Percentiles rank a stretch among this genome's conserved stretches.
Evolutionary conservation across 2,329 filamentous ascomycete species (phyloP).

Genomic region (Chrysoporthe austroafricana): DNA sequence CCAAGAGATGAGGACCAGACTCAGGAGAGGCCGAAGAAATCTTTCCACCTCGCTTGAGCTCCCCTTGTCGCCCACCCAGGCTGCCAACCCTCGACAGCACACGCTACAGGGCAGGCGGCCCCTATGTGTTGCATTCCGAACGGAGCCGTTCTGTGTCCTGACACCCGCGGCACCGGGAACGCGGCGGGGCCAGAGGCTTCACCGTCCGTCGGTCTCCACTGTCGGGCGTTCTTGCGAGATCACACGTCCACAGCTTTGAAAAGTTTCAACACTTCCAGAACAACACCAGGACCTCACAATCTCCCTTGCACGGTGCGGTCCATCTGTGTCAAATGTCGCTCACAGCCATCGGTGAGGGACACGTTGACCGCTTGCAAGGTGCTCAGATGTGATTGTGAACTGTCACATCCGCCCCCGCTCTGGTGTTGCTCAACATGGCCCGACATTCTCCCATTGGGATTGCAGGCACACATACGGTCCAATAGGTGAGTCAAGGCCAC

Average conservation of each 20-base stretch:
- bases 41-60: slow-evolving; percentile 11
- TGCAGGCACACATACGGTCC: not conserved
- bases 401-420: slow-evolving; percentile 24
- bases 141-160: slow-evolving; percentile 10
- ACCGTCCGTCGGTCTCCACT: slow-evolving; percentile 7
- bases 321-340: slow-evolving; percentile 15
- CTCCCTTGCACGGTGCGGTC: slow-evolving; percentile 11
- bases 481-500: not conserved
- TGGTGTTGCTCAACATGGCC: slow-evolving; percentile 5
- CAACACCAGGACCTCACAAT: not conserved
- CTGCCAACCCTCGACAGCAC: slow-evolving; percentile 12
- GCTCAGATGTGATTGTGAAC: slow-evolving; percentile 20
- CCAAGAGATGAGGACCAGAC: not conserved
- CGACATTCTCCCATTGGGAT: not conserved
- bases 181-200: slow-evolving; percentile 13
- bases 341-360: not conserved
- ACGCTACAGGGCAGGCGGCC: slow-evolving; percentile 5
- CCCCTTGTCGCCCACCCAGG: not conserved
- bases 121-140: slow-evolving; percentile 17
- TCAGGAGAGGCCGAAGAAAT: slow-evolving; percentile 16
- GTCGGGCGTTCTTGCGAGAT: not conserved
- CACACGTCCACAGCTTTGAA: not conserved
- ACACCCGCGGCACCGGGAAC: slow-evolving; percentile 6
- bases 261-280: slow-evolving; percentile 6
- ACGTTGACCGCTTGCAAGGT: slow-evolving; percentile 21